These are phyloP conservation scores for Debaryomyces singareniensis DNA, from an alignment of 1,139 yeast genomes.

Conservation along the genomic window DNA sequence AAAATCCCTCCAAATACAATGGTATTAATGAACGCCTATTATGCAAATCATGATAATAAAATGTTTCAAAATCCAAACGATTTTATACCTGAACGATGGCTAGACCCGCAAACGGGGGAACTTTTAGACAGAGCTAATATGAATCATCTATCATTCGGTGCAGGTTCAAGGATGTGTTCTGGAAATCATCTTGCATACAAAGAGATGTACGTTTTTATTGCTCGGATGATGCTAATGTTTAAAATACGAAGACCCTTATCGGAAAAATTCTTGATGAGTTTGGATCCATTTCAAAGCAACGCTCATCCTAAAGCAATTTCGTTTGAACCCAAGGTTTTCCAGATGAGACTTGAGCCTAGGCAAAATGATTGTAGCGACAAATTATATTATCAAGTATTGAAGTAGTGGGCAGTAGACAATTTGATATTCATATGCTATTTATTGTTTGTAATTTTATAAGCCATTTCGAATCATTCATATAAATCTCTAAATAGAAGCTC, in stretches of 20 bases:
- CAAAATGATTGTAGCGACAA: slow-evolving; percentile 15
- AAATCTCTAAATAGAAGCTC: no score
- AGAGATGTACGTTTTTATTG: slow-evolving; percentile 46
- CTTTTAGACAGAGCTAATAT: slow-evolving; percentile 17
- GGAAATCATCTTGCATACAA: slow-evolving; percentile 58
- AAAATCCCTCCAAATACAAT: slow-evolving; percentile 51
- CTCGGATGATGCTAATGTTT: slow-evolving; percentile 28
- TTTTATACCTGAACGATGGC: slow-evolving; percentile 57
- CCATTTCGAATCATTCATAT: no score
- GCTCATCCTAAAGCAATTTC: slow-evolving; percentile 49
- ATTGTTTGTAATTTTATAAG: neutral
- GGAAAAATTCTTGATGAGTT: slow-evolving; percentile 24
- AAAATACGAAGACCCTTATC: slow-evolving; percentile 36
- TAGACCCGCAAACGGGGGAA: slow-evolving; percentile 21
- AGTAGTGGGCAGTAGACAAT: slow-evolving; percentile 1
- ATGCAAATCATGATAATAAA: slow-evolving; percentile 59
- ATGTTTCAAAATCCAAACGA: slow-evolving; percentile 42
- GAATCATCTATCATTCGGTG: slow-evolving; percentile 59
- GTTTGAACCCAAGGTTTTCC: slow-evolving; percentile 48
- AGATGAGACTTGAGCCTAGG: slow-evolving; percentile 24
- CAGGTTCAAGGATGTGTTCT: slow-evolving; percentile 65
- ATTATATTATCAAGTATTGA: slow-evolving; percentile 13
- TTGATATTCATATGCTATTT: neutral
- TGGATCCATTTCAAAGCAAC: slow-evolving; percentile 46
- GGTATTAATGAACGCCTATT: slow-evolving; percentile 60